Percentiles rank a stretch among this genome's conserved stretches.
These are phyloP conservation scores for Cyberlindnera mycetangii DNA, from an alignment of 805 yeast genomes.

Conservation along the genomic window DNA sequence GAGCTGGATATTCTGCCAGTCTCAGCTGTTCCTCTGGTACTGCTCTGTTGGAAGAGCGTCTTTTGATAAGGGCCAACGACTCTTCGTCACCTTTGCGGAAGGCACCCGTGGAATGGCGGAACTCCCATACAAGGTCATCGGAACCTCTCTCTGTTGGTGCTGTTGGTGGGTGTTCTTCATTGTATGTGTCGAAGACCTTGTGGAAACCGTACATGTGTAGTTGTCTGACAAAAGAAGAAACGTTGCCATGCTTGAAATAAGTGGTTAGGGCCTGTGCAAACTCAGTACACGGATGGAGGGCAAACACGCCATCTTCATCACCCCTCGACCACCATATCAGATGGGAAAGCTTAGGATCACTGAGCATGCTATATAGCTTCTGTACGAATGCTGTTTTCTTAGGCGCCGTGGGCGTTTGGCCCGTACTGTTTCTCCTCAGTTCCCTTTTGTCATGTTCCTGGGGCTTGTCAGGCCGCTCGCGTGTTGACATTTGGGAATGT, in stretches of 20 bases:
- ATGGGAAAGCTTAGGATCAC: constrained; percentile 48
- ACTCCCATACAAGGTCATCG: constrained; percentile 62
- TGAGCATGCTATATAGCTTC: constrained; percentile 60
- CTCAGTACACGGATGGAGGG: constrained; percentile 60
- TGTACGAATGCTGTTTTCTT: constrained; percentile 53
- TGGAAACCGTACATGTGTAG: constrained; percentile 96
- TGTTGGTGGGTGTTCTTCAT: constrained; percentile 11
- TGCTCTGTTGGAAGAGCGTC: constrained; percentile 40
- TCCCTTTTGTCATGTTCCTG: not conserved
- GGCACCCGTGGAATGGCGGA: constrained; percentile 68
- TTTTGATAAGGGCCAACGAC: constrained; percentile 59
- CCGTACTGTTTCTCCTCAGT: not conserved
- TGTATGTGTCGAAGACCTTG: constrained; percentile 45
- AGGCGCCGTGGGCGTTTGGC: constrained; percentile 1
- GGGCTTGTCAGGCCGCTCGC: not conserved
- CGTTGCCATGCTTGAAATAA: constrained; percentile 92
- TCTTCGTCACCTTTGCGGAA: constrained; percentile 74
- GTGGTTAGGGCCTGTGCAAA: constrained; percentile 59
- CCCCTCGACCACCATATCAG: constrained; percentile 63
- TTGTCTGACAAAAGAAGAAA: constrained; percentile 90
- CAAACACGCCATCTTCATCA: constrained; percentile 49
- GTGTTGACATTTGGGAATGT: not conserved
- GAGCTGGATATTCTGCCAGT: constrained; percentile 9
- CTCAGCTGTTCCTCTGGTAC: constrained; percentile 20
- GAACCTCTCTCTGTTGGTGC: constrained; percentile 11